These are phyloP conservation scores for Phialophora macrospora DNA, from an alignment of 2,329 filamentous ascomycete species.

Conservation along the genomic window DNA sequence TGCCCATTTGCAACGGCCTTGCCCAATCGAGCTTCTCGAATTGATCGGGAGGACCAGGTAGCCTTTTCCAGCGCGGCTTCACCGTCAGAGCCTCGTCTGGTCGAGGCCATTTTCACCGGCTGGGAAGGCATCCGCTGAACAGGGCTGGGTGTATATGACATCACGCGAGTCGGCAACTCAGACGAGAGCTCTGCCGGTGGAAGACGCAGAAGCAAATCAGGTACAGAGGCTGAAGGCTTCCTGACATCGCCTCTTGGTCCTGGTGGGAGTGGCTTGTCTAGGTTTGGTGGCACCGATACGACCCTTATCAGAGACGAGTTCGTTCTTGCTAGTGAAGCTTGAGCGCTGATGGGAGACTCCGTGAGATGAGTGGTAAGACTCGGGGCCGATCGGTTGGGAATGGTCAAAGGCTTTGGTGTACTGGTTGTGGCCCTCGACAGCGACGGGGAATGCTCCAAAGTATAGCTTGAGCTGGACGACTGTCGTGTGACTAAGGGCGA, in stretches of 20 bases:
- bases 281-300: slow-evolving; percentile 23
- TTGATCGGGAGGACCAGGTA: slow-evolving; percentile 23
- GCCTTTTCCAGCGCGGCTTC: slow-evolving; percentile 18
- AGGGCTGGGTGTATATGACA: not conserved
- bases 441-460: slow-evolving; percentile 24
- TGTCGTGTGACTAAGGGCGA: slow-evolving; percentile 35
- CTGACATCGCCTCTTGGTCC: slow-evolving; percentile 20
- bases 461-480: slow-evolving; percentile 36
- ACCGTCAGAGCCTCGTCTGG: slow-evolving; percentile 17
- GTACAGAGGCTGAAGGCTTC: slow-evolving; percentile 26
- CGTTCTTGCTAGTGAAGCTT: slow-evolving; percentile 9
- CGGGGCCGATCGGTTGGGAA: slow-evolving; percentile 7
- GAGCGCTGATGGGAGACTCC: slow-evolving; percentile 10
- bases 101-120: slow-evolving; percentile 14
- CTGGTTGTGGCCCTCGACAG: slow-evolving; percentile 15
- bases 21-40: slow-evolving; percentile 17
- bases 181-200: slow-evolving; percentile 23
- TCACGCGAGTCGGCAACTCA: not conserved
- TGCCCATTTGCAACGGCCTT: slow-evolving; percentile 15
- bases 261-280: slow-evolving; percentile 34
- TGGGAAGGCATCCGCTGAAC: slow-evolving; percentile 11
- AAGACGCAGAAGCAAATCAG: slow-evolving; percentile 23
- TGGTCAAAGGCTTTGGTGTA: slow-evolving; percentile 3
- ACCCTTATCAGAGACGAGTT: slow-evolving; percentile 18
- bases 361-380: not conserved